Percentiles rank a stretch among this genome's conserved stretches.
Evolutionary conservation across 495 filamentous ascomycete species (phyloP).

Genomic region (Neurospora tetrasperma): DNA sequence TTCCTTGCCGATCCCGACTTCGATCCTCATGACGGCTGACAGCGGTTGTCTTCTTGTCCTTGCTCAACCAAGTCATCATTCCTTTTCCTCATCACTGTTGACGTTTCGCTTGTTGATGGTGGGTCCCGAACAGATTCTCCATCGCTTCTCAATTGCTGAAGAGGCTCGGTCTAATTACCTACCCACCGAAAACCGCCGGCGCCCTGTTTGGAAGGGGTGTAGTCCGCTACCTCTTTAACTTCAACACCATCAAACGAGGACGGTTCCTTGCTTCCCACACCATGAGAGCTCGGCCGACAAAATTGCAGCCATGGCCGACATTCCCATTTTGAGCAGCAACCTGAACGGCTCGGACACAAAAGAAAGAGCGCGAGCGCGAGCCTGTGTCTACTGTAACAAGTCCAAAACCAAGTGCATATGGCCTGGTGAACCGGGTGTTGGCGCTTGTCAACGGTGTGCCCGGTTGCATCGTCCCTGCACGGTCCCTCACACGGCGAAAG

Average conservation of each 20-base stretch:
- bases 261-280: neutral
- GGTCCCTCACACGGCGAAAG: slow-evolving; percentile 1
- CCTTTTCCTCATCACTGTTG: neutral
- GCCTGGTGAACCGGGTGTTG: slow-evolving; percentile 5
- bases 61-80: neutral
- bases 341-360: neutral
- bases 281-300: neutral
- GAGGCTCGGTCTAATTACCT: neutral
- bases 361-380: neutral
- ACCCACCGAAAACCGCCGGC: neutral
- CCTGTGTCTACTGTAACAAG: slow-evolving; percentile 10
- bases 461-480: slow-evolving; percentile 4
- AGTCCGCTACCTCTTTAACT: neutral
- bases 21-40: neutral
- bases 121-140: neutral
- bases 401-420: slow-evolving; percentile 14
- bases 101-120: neutral
- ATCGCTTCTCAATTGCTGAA: neutral
- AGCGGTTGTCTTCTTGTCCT: neutral
- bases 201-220: neutral
- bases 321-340: neutral
- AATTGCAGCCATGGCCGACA: slow-evolving; percentile 5
- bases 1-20: slow-evolving; percentile 1
- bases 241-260: neutral
- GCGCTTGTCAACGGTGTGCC: slow-evolving; percentile 3